phyloP scores from a whole-genome alignment of 164 flowering plant species.

The Umbellularia californica region DNA sequence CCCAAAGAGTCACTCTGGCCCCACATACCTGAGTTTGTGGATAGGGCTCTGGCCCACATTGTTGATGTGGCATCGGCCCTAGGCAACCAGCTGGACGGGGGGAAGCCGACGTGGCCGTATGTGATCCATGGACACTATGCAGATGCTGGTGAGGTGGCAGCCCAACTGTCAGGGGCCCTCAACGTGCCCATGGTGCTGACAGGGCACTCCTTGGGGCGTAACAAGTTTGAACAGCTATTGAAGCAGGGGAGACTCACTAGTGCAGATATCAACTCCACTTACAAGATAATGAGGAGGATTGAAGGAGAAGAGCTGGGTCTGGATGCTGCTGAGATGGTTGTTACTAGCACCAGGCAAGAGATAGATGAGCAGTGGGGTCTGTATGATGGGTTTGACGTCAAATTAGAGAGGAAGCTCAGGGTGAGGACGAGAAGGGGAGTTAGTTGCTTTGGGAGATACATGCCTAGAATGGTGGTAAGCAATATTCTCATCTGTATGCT shows the following conservation, averaged over 20 bases:
- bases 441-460: slow-evolving; percentile 71
- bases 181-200: slow-evolving; percentile 86
- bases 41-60: slow-evolving; percentile 61
- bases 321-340: slow-evolving; percentile 86
- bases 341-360: slow-evolving; percentile 89
- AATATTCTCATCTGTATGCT: background rate
- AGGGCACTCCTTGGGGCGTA: slow-evolving; percentile 78
- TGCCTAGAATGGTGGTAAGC: slow-evolving; percentile 85
- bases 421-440: slow-evolving; percentile 69
- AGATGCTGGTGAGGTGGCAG: slow-evolving; percentile 78
- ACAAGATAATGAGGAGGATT: slow-evolving; percentile 75
- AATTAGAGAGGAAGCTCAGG: slow-evolving; percentile 75
- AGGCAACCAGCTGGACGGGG: slow-evolving; percentile 53
- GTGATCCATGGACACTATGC: slow-evolving; percentile 91
- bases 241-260: slow-evolving; percentile 70
- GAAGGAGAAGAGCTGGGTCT: slow-evolving; percentile 74
- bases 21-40: slow-evolving; percentile 73
- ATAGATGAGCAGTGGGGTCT: slow-evolving; percentile 91
- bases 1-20: slow-evolving; percentile 84
- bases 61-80: slow-evolving; percentile 68
- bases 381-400: slow-evolving; percentile 79
- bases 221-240: slow-evolving; percentile 79
- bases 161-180: slow-evolving; percentile 61
- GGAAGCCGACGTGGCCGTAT: slow-evolving; percentile 72
- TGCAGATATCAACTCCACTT: slow-evolving; percentile 69